A percentile compares a stretch with the other conserved stretches of the same genome.
Evolutionary conservation across 768 basidiomycete species (phyloP).

Genomic region (Cystofilobasidium macerans): DNA sequence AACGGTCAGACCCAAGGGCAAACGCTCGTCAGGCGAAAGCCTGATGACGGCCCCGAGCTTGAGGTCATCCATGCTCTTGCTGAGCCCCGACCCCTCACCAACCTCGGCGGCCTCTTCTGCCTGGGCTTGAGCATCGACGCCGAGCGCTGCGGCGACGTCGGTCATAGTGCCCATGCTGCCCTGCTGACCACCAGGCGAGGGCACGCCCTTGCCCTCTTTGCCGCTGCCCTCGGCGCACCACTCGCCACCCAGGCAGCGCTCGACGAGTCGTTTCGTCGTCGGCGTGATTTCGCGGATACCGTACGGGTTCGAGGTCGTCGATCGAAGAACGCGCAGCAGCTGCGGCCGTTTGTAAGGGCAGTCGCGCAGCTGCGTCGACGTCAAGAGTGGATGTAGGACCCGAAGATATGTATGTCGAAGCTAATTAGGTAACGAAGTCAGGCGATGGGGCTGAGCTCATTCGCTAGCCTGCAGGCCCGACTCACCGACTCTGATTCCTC

Average conservation of each 20-base stretch:
- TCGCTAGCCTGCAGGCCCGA: conserved; percentile 31
- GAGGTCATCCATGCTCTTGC: not conserved
- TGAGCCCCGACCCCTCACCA: not conserved
- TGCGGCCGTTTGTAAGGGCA: conserved; percentile 81
- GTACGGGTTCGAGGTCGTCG: conserved; percentile 54
- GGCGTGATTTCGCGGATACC: conserved; percentile 70
- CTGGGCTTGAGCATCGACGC: not conserved
- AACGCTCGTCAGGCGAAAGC: not conserved
- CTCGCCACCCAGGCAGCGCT: conserved; percentile 72
- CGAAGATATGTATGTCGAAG: conserved; percentile 93
- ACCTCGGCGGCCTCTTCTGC: not conserved
- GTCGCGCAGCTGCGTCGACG: conserved; percentile 67
- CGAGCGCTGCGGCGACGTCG: not conserved
- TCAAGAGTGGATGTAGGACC: conserved; percentile 86
- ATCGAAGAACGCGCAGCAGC: conserved; percentile 71
- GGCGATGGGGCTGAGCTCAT: not conserved
- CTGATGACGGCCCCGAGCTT: not conserved
- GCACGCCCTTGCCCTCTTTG: not conserved
- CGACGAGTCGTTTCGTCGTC: conserved; percentile 82
- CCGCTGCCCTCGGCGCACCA: conserved; percentile 45
- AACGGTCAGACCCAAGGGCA: not conserved
- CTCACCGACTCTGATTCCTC: conserved; percentile 86
- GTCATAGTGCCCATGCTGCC: conserved; percentile 1
- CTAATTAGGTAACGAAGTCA: conserved; percentile 37
- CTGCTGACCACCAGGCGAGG: not conserved